Evolutionary conservation across 805 yeast genomes (phyloP).

Genomic region (Yarrowia porcina): DNA sequence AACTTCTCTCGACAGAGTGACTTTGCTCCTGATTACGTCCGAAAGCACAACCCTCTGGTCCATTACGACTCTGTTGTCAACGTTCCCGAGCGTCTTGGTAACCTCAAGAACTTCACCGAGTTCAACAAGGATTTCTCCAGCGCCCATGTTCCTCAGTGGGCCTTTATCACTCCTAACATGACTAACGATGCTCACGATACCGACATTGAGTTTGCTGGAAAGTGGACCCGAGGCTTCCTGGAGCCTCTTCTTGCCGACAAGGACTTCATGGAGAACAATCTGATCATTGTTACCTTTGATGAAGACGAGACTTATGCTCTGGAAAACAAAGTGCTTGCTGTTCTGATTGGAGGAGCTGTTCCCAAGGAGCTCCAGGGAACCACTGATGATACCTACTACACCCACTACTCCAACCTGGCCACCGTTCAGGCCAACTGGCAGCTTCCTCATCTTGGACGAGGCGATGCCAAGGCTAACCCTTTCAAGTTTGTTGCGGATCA

Average conservation of each 20-base stretch:
- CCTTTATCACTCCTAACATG: constrained; percentile 54
- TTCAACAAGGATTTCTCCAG: constrained; percentile 43
- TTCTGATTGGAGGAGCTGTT: constrained; percentile 49
- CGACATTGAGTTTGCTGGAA: constrained; percentile 46
- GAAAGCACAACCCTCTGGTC: constrained; percentile 52
- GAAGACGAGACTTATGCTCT: constrained; percentile 46
- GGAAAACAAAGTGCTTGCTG: constrained; percentile 46
- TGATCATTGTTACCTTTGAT: constrained; percentile 50
- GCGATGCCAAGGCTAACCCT: constrained; percentile 51
- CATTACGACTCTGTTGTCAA: constrained; percentile 43
- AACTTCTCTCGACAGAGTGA: constrained; percentile 45
- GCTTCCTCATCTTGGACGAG: constrained; percentile 49
- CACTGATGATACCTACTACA: constrained; percentile 48
- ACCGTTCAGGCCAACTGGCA: constrained; percentile 52
- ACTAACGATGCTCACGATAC: constrained; percentile 53
- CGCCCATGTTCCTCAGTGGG: constrained; percentile 50
- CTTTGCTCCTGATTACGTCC: constrained; percentile 48
- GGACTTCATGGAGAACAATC: constrained; percentile 48
- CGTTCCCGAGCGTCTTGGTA: constrained; percentile 41
- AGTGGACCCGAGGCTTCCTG: constrained; percentile 47
- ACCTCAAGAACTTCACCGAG: constrained; percentile 49
- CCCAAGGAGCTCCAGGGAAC: constrained; percentile 45
- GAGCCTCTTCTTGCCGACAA: constrained; percentile 45
- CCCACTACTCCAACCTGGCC: constrained; percentile 52
- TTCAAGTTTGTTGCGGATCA: constrained; percentile 44